Evolutionary conservation across 202 grass and related monocot genomes (phyloP).

Genomic region (Setaria viridis): DNA sequence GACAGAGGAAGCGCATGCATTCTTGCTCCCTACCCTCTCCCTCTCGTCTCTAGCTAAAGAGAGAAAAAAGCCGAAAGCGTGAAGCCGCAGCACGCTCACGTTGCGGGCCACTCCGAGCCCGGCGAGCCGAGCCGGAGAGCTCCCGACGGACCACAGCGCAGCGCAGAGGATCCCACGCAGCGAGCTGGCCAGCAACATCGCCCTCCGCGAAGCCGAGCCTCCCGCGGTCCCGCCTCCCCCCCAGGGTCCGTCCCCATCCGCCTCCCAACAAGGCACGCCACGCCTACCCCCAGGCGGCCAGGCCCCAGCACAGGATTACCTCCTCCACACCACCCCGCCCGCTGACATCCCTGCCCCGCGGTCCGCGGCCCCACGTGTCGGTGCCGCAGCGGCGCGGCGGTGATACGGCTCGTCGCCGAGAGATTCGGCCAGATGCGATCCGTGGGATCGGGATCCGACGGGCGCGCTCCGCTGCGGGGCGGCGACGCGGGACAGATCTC

Average conservation of each 20-base stretch:
- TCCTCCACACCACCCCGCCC: too few relatives aligned
- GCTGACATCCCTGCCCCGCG: background rate
- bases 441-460: constrained; percentile 37
- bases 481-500: constrained; percentile 13
- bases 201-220: constrained; percentile 16
- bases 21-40: background rate
- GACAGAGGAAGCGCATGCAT: background rate
- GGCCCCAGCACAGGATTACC: too few relatives aligned
- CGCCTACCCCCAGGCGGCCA: too few relatives aligned
- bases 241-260: background rate
- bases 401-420: background rate
- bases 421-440: background rate
- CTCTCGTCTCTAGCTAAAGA: background rate
- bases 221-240: background rate
- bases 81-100: constrained; percentile 37
- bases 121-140: too few relatives aligned
- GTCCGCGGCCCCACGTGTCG: background rate
- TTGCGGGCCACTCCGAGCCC: constrained; percentile 24
- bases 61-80: background rate
- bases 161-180: constrained; percentile 41
- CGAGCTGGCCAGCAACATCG: constrained; percentile 42
- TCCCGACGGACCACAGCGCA: background rate
- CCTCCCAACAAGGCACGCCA: background rate
- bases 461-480: background rate
- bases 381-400: accelerated